These are phyloP conservation scores for Eimeria praecox DNA, from an alignment of 169 alveolate species.

Conservation along the genomic window DNA sequence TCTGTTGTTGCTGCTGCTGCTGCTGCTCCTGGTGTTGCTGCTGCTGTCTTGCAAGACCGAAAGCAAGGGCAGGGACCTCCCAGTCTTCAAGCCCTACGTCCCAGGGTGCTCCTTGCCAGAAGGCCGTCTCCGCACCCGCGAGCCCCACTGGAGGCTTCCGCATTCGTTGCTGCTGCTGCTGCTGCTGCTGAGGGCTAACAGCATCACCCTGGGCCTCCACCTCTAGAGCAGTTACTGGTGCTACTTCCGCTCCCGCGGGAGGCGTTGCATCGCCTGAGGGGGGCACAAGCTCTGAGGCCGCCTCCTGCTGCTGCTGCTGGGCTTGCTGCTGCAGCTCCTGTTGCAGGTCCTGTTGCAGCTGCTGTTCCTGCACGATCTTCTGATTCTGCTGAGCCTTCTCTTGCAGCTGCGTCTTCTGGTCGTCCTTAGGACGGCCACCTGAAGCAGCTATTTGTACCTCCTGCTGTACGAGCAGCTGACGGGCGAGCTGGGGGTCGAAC, in stretches of 20 bases:
- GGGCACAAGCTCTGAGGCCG: slow-evolving; percentile 26
- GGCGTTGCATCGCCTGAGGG: slow-evolving; percentile 70
- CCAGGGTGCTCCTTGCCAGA: slow-evolving; percentile 82
- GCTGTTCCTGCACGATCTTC: not conserved
- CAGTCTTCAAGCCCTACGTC: slow-evolving; percentile 73
- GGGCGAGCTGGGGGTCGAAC: slow-evolving; percentile 66
- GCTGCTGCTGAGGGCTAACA: slow-evolving; percentile 5
- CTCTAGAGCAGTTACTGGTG: slow-evolving; percentile 38
- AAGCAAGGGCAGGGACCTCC: slow-evolving; percentile 62
- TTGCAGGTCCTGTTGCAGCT: slow-evolving; percentile 54
- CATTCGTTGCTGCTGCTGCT: slow-evolving; percentile 43
- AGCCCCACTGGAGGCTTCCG: slow-evolving; percentile 44
- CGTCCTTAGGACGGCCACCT: not conserved
- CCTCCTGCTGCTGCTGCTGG: slow-evolving; percentile 25
- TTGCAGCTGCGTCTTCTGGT: slow-evolving; percentile 16
- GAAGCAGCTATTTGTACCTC: not conserved
- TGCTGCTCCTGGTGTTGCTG: slow-evolving; percentile 62
- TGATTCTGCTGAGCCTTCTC: slow-evolving; percentile 31
- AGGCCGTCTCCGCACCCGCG: slow-evolving; percentile 44
- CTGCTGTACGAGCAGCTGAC: slow-evolving; percentile 43
- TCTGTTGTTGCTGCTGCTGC: slow-evolving; percentile 59
- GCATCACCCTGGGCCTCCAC: slow-evolving; percentile 47
- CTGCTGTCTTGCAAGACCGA: slow-evolving; percentile 35
- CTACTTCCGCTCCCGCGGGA: slow-evolving; percentile 39
- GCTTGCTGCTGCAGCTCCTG: slow-evolving; percentile 28